Evolutionary conservation across 306 rosid genomes (phyloP), one percentile per base, ranked within the genome.

Genomic region (Abrus precatorius): DNA sequence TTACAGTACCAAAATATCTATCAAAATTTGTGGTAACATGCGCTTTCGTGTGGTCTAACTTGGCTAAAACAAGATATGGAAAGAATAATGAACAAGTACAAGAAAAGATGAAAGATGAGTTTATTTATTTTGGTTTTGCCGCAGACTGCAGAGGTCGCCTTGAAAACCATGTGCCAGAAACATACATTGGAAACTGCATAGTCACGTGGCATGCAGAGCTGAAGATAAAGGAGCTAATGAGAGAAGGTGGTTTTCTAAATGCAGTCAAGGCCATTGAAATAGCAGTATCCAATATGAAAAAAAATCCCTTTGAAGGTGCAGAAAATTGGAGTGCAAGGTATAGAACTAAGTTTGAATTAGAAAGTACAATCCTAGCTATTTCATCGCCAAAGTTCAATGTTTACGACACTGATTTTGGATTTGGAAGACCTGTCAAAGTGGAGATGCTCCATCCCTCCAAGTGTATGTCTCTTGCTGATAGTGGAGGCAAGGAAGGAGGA

Each of bases 321-420:
- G 66, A 59, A 9, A 48, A 75, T 0, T 82, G 85, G 85, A 75
- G 69, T 49, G 85, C 7, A 3, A 9, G 9, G 12, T 36, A 68
- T 50, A 82, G 0, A 6, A 75, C 68, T 27, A 75, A 68, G 72
- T 68, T 28, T 69, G 62, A 48, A 12, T 38, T 48, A 11, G 85
- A 72, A 48, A 82, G 72, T 40, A 30, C 29, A 1, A 40, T 75
- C 28, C 33, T 75, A 4, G 77, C 59, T 2, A 49, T 50, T 80
- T 85, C 48, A 13, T 76, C 20, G 20, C 20, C 20, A 20, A 20
- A 20, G 20, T 20, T 20, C 20, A 20, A 20, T 20, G 20, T 20
- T 59, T 85, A 85, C 71, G 83, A 76, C 20, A 76, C 85, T 63
- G 73, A 76, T 8, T 85, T 80, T 81, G 88, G 88, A 14, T 85